These are phyloP conservation scores for Dryas alaskensis DNA, from an alignment of 306 rosid species.

Conservation along the genomic window DNA sequence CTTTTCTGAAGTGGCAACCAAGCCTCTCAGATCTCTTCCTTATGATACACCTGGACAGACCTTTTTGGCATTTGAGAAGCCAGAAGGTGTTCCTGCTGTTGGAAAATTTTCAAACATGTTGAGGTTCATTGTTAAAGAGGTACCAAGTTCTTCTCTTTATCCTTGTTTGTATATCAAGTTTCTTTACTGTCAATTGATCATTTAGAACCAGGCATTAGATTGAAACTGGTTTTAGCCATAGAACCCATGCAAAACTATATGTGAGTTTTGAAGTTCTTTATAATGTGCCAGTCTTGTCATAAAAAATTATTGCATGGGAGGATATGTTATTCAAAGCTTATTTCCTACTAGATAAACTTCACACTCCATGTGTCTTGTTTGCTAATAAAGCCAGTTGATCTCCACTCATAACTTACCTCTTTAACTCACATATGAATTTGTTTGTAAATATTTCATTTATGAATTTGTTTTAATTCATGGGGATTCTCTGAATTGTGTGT, in stretches of 20 bases:
- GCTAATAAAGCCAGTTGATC: background rate
- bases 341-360: background rate
- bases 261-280: background rate
- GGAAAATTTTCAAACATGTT: constrained; percentile 82
- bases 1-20: constrained; percentile 64
- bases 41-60: constrained; percentile 92
- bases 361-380: background rate
- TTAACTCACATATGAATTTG: background rate
- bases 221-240: background rate
- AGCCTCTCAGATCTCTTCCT: constrained; percentile 88
- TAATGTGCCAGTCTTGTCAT: background rate
- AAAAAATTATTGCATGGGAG: background rate
- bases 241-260: background rate
- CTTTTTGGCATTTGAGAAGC: constrained; percentile 88
- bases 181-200: background rate
- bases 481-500: background rate
- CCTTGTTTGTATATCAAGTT: background rate
- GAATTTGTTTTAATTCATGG: background rate
- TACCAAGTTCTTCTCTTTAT: constrained; percentile 22
- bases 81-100: constrained; percentile 65
- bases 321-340: background rate
- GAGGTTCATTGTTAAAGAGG: constrained; percentile 94
- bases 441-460: background rate
- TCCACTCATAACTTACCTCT: background rate
- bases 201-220: background rate